Evolutionary conservation across 805 yeast species (phyloP).

Genomic region (Wickerhamiella brachini): DNA sequence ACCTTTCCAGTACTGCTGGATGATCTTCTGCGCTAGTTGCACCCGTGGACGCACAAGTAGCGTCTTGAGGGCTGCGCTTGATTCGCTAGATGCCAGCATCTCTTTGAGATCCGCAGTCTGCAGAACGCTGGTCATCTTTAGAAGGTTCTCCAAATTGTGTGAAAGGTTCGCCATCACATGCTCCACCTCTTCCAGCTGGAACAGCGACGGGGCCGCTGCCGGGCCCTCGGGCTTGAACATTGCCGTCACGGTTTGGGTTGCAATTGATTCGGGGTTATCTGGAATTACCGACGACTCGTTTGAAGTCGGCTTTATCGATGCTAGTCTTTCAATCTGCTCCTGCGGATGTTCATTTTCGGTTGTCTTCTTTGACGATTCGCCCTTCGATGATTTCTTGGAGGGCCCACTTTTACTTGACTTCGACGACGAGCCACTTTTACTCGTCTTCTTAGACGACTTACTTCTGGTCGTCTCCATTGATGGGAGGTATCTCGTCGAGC

Average conservation of each 20-base stretch:
- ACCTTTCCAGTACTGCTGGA: constrained; percentile 37
- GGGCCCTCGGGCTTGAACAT: not conserved
- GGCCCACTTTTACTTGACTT: too few relatives aligned
- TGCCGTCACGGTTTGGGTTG: not conserved
- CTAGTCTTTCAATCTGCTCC: too few relatives aligned
- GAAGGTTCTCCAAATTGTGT: constrained; percentile 35
- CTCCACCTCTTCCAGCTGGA: constrained; percentile 27
- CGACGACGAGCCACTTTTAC: too few relatives aligned
- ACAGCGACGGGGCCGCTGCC: constrained; percentile 5
- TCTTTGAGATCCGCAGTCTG: constrained; percentile 28
- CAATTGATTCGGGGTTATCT: too few relatives aligned
- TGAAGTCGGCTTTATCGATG: too few relatives aligned
- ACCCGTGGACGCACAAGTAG: constrained; percentile 42
- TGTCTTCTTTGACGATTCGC: too few relatives aligned
- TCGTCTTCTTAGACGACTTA: too few relatives aligned
- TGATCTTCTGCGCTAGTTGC: constrained; percentile 45
- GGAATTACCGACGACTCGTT: too few relatives aligned
- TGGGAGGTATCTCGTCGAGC: too few relatives aligned
- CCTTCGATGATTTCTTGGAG: too few relatives aligned
- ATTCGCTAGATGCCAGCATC: constrained; percentile 20
- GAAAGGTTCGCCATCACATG: constrained; percentile 41
- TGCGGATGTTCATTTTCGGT: too few relatives aligned
- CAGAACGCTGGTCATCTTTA: constrained; percentile 43
- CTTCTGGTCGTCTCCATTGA: too few relatives aligned
- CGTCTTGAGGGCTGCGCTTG: constrained; percentile 32